phyloP scores from a whole-genome alignment of 441 rosid genomes.

The Jatropha podagrica region DNA sequence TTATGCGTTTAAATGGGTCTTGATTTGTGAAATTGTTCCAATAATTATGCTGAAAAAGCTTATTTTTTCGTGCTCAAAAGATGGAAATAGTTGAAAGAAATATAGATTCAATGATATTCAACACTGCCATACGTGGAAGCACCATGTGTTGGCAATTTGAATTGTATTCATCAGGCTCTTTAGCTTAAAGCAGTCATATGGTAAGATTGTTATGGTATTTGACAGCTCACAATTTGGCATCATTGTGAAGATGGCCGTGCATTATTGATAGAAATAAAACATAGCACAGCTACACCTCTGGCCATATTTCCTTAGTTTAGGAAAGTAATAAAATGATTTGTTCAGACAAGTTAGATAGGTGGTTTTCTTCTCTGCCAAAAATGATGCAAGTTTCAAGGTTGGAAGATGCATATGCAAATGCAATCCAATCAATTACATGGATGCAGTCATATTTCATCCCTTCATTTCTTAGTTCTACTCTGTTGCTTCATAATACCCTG shows the following conservation, averaged over 20 bases:
- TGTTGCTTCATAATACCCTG: background rate
- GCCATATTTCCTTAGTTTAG: background rate
- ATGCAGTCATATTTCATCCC: background rate
- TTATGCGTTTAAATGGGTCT: background rate
- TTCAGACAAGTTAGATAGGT: background rate
- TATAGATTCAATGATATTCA: background rate
- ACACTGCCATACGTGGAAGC: background rate
- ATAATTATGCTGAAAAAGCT: background rate
- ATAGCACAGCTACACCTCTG: background rate
- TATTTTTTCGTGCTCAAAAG: background rate
- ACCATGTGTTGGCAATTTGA: background rate
- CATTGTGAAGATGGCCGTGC: background rate
- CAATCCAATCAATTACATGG: background rate
- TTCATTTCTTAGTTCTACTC: background rate
- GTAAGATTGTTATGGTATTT: background rate
- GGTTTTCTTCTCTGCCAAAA: background rate
- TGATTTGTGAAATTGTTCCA: background rate
- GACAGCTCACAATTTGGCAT: background rate
- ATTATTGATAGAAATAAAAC: conserved; percentile 5
- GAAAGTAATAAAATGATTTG: background rate
- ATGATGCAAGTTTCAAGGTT: background rate
- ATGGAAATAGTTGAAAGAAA: background rate
- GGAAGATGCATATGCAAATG: background rate
- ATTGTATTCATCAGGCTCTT: background rate
- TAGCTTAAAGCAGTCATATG: background rate